Evolutionary conservation across 805 yeast genomes (phyloP), one percentile per base, ranked within the genome.

Genomic region (Yarrowia osloensis): DNA sequence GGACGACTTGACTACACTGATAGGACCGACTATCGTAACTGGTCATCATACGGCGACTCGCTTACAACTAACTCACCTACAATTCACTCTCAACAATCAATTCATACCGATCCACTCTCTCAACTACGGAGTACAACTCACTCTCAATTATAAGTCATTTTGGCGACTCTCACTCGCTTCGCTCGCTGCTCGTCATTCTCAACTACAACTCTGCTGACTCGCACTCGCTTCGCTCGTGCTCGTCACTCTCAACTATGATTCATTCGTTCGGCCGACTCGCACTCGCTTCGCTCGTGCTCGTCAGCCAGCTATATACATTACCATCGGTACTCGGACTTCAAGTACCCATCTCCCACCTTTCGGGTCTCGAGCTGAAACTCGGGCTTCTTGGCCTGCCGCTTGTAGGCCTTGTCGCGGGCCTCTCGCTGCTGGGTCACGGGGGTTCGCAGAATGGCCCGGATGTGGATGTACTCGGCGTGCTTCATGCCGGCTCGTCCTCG

Each of bases 401-500:
- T 46, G 50, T 44, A 44, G 24, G 15, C 22, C 69, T 81, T 78
- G 74, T 90, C 96, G 80, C 84, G 85, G 17, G 80, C 84, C 66
- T 85, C 74, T 77, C 96, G 83, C 69, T 79, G 75, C 73, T 81
- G 79, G 15, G 96, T 89, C 70, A 85, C 85, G 54, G 85, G 82
- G 4, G 91, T 84, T 75, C 86, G 88, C 68, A 94, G 80, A 68
- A 94, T 82, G 52, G 90, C 90, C 79, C 88, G 86, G 35, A 93
- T 86, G 77, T 94, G 97, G 65, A 91, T 87, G 75, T 84, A 89
- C 69, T 89, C 86, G 74, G 90, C 95, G 35, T 82, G 83, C 62
- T 89, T 83, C 67, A 90, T 78, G 75, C 98, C 98, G 22, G 85
- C 82, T 77, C 97, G 86, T 70, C 97, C 97, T 80, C 98, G 87